Evolutionary conservation across 164 flowering plant genomes (phyloP).

Genomic region (Umbellularia californica): DNA sequence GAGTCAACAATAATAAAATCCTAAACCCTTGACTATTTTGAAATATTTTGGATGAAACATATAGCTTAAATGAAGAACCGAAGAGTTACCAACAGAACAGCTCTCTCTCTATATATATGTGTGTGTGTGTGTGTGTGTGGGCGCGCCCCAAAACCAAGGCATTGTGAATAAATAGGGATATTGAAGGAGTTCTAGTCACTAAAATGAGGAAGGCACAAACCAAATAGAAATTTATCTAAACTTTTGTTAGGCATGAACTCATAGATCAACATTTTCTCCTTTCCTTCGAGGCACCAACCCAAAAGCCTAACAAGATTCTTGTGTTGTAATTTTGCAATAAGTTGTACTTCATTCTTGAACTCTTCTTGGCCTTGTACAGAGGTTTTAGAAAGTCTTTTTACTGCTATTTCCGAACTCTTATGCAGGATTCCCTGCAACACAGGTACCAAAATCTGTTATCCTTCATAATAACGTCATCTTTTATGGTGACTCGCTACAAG

Average conservation of each 20-base stretch:
- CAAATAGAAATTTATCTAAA: neutral
- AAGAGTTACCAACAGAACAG: no score
- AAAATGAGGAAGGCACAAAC: neutral
- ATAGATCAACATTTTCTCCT: neutral
- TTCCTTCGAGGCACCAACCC: neutral
- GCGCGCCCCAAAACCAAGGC: no score
- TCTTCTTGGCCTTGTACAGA: conserved; percentile 34
- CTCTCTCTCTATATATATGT: no score
- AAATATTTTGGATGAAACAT: no score
- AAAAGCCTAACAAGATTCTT: neutral
- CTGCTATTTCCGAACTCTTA: conserved; percentile 31
- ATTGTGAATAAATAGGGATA: no score
- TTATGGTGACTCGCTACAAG: no score
- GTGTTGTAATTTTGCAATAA: neutral
- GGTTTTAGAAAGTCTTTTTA: conserved; percentile 32
- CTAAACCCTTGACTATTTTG: neutral
- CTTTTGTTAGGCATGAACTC: neutral
- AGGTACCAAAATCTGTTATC: no score
- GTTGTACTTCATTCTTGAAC: conserved; percentile 1
- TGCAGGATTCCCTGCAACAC: conserved; percentile 22
- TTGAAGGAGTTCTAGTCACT: neutral
- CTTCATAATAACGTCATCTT: neutral
- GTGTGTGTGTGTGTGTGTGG: no score
- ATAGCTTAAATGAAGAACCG: no score
- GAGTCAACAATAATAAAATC: no score